Evolutionary conservation across 495 filamentous ascomycete genomes (phyloP).

Genomic region (Penicillium longicatenatum): DNA sequence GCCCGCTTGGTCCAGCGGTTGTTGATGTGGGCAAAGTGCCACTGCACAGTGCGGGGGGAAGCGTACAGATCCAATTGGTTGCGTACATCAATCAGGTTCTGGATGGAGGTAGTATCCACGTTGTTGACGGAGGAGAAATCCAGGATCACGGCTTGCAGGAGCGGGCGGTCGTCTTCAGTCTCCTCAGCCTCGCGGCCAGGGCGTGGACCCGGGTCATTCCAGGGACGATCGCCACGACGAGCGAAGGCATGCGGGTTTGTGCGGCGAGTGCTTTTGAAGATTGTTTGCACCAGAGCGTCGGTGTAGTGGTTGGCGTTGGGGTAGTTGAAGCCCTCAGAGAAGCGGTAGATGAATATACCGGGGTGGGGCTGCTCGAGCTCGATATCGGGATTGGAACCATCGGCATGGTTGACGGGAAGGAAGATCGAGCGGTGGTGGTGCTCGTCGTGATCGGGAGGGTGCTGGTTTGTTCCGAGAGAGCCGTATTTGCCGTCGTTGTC

Average conservation of each 20-base stretch:
- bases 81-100: slow-evolving; percentile 94
- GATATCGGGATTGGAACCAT: slow-evolving; percentile 89
- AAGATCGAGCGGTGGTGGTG: slow-evolving; percentile 68
- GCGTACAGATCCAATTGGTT: slow-evolving; percentile 94
- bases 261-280: slow-evolving; percentile 75
- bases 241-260: slow-evolving; percentile 67
- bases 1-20: slow-evolving; percentile 98
- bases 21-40: slow-evolving; percentile 94
- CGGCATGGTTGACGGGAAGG: slow-evolving; percentile 83
- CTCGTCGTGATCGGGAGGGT: slow-evolving; percentile 30
- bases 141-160: slow-evolving; percentile 88
- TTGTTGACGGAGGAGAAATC: slow-evolving; percentile 97
- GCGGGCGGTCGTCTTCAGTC: slow-evolving; percentile 56
- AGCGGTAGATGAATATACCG: slow-evolving; percentile 96
- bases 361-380: slow-evolving; percentile 80
- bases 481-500: slow-evolving; percentile 60
- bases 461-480: slow-evolving; percentile 46
- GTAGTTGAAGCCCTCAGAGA: slow-evolving; percentile 96
- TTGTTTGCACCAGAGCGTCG: slow-evolving; percentile 71
- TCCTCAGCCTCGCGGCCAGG: slow-evolving; percentile 41
- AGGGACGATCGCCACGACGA: slow-evolving; percentile 81
- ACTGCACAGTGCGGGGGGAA: slow-evolving; percentile 82
- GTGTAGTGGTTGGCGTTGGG: slow-evolving; percentile 92
- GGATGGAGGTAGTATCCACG: slow-evolving; percentile 90
- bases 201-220: slow-evolving; percentile 92